A percentile compares a stretch with the other conserved stretches of the same genome.
These are phyloP conservation scores for Daedalea quercina DNA, from an alignment of 768 basidiomycete species.

Conservation along the genomic window DNA sequence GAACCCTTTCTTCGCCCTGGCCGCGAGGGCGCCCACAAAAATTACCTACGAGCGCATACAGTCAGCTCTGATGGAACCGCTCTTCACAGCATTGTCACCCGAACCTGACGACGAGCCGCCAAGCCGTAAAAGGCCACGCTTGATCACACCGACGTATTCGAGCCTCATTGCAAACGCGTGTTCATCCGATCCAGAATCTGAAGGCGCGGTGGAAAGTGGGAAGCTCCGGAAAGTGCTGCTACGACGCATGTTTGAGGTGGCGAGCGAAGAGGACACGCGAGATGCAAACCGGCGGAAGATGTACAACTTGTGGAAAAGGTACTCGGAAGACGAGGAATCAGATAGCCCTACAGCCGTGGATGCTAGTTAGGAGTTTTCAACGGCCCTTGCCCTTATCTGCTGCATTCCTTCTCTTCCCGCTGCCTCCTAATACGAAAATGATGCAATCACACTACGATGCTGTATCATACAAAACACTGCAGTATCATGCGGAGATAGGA, in stretches of 20 bases:
- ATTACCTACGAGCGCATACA: constrained; percentile 72
- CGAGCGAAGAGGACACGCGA: constrained; percentile 66
- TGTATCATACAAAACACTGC: background rate
- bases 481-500: background rate
- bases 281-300: constrained; percentile 79
- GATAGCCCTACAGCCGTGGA: constrained; percentile 24
- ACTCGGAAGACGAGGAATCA: constrained; percentile 39
- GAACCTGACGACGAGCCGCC: constrained; percentile 35
- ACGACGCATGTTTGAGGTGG: constrained; percentile 61
- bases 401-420: background rate
- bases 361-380: constrained; percentile 5
- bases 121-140: constrained; percentile 40
- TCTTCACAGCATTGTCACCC: constrained; percentile 47
- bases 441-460: too few relatives aligned
- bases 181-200: constrained; percentile 31
- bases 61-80: constrained; percentile 58
- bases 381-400: background rate
- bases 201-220: constrained; percentile 28
- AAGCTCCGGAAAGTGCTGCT: constrained; percentile 52
- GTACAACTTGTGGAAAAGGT: constrained; percentile 71
- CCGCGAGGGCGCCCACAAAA: constrained; percentile 57
- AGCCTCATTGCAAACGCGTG: constrained; percentile 51
- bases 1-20: constrained; percentile 64
- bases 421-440: background rate
- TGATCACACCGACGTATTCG: constrained; percentile 33